Evolutionary conservation across 2,329 filamentous ascomycete genomes (phyloP).

Genomic region (Colletotrichum lentis): DNA sequence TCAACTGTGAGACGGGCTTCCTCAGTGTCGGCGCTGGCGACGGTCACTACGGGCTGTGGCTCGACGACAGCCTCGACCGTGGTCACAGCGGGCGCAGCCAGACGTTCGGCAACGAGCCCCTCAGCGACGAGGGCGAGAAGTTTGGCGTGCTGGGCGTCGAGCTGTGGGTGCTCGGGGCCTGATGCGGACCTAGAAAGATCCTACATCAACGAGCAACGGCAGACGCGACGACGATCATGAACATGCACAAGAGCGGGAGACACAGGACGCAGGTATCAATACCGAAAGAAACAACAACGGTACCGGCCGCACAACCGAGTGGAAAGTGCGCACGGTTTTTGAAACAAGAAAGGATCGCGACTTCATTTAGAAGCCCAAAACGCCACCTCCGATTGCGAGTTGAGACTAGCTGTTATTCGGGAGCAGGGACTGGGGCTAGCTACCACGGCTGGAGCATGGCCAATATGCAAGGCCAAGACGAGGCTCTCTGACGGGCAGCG

Average conservation of each 20-base stretch:
- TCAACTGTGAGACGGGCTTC: slow-evolving; percentile 87
- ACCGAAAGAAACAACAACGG: not conserved
- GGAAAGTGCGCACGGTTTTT: not conserved
- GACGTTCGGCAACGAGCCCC: slow-evolving; percentile 92
- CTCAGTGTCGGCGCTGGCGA: slow-evolving; percentile 88
- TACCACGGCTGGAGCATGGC: not conserved
- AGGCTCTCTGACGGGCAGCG: not conserved
- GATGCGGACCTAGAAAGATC: slow-evolving; percentile 3
- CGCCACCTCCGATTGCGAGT: not conserved
- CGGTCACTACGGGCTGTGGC: slow-evolving; percentile 91
- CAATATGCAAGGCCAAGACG: not conserved
- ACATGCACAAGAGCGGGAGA: not conserved
- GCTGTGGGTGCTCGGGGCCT: slow-evolving; percentile 84
- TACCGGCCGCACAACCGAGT: not conserved
- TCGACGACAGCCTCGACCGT: slow-evolving; percentile 83
- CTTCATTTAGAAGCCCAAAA: not conserved
- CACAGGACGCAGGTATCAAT: not conserved
- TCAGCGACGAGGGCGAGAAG: slow-evolving; percentile 92
- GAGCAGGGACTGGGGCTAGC: not conserved
- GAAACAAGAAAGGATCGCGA: not conserved
- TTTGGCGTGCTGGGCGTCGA: slow-evolving; percentile 93
- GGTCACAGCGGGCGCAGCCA: slow-evolving; percentile 85
- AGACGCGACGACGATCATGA: not conserved
- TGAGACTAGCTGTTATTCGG: not conserved
- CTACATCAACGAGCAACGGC: not conserved